Evolutionary conservation across 106 monocot genomes (phyloP).

Genomic region (Acorus gramineus): DNA sequence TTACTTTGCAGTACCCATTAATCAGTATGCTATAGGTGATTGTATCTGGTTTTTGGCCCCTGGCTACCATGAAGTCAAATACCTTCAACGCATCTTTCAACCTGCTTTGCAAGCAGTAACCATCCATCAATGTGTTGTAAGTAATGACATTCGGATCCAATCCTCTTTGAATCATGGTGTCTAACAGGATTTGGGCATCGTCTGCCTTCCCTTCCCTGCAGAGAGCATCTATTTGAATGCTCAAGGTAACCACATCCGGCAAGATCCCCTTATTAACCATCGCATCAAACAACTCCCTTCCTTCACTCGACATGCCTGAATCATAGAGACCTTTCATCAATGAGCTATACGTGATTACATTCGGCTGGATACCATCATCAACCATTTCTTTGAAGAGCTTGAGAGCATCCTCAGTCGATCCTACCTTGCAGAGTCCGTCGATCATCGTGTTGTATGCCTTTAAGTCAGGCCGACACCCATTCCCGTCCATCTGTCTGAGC

Average conservation of each 20-base stretch:
- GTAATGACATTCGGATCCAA: conserved; percentile 8
- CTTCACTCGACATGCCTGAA: background rate
- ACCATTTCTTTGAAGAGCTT: conserved; percentile 9
- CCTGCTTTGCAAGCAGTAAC: conserved; percentile 9
- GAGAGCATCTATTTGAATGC: conserved; percentile 5
- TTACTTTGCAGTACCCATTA: conserved; percentile 10
- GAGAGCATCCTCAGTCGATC: background rate
- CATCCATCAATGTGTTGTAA: conserved; percentile 15
- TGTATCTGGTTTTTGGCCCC: conserved; percentile 9
- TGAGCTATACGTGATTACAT: conserved; percentile 5
- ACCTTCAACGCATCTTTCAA: conserved; percentile 1
- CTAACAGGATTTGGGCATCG: conserved; percentile 1
- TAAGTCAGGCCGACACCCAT: too few relatives aligned
- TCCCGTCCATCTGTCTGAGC: too few relatives aligned
- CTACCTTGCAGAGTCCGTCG: too few relatives aligned
- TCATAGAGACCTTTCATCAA: conserved; percentile 19
- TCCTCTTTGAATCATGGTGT: conserved; percentile 5
- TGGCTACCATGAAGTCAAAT: background rate
- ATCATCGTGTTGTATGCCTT: too few relatives aligned
- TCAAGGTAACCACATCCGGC: conserved; percentile 20
- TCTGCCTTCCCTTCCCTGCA: conserved; percentile 17
- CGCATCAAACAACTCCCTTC: conserved; percentile 6
- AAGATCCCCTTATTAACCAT: conserved; percentile 2
- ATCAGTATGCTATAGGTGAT: conserved; percentile 15
- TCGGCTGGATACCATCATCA: background rate